Percentiles rank a stretch among this genome's conserved stretches.
These are phyloP conservation scores for Hydnomerulius pinastri DNA, from an alignment of 768 basidiomycete species.

Conservation along the genomic window DNA sequence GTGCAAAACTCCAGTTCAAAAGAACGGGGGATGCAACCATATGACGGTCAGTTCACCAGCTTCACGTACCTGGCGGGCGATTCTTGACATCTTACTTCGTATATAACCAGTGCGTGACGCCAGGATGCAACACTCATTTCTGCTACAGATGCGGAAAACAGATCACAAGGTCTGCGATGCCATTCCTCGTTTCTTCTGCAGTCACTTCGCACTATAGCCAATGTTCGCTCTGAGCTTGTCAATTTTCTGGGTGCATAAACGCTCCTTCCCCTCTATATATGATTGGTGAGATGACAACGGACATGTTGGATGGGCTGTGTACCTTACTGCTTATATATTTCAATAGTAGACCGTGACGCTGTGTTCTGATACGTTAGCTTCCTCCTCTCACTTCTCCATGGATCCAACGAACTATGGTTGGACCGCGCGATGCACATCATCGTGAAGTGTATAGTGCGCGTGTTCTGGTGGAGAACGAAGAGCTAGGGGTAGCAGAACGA, in stretches of 20 bases:
- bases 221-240: constrained; percentile 33
- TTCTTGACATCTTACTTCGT: background rate
- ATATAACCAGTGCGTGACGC: constrained; percentile 45
- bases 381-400: too few relatives aligned
- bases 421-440: too few relatives aligned
- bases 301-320: too few relatives aligned
- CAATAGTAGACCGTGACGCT: too few relatives aligned
- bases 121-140: constrained; percentile 59
- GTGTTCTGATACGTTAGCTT: too few relatives aligned
- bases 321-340: too few relatives aligned
- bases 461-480: constrained; percentile 17
- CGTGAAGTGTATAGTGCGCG: too few relatives aligned
- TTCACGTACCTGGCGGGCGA: background rate
- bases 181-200: constrained; percentile 32
- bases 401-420: too few relatives aligned
- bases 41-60: constrained; percentile 48
- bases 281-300: too few relatives aligned
- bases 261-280: too few relatives aligned
- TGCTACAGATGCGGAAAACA: constrained; percentile 53
- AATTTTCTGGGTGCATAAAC: too few relatives aligned
- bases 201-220: constrained; percentile 35
- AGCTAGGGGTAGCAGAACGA: constrained; percentile 20
- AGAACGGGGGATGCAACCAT: constrained; percentile 57
- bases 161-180: constrained; percentile 41
- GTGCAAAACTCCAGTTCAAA: constrained; percentile 51